phyloP scores from a whole-genome alignment of 2,329 filamentous ascomycete genomes.

The Diaporthe sp. region DNA sequence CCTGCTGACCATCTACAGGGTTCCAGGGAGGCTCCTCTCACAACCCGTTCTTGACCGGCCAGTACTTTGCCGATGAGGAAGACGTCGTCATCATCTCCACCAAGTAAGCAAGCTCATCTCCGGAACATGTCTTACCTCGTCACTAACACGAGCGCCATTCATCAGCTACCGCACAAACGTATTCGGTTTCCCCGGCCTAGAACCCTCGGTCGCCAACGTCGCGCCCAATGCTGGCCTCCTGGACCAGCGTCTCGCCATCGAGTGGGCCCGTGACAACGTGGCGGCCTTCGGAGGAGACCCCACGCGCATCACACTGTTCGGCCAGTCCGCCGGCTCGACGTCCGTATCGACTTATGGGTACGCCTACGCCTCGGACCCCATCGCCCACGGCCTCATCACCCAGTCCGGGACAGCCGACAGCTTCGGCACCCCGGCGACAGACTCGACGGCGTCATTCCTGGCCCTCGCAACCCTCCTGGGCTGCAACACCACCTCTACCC shows the following conservation, averaged over 20 bases:
- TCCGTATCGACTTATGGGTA: slow-evolving; percentile 5
- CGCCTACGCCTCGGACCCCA: slow-evolving; percentile 33
- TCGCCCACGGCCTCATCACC: slow-evolving; percentile 30
- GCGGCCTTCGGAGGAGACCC: slow-evolving; percentile 32
- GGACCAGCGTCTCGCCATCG: slow-evolving; percentile 36
- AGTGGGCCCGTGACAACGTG: slow-evolving; percentile 37
- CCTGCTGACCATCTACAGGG: slow-evolving; percentile 40
- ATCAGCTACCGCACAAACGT: slow-evolving; percentile 31
- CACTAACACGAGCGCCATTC: not conserved
- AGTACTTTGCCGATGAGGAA: slow-evolving; percentile 31
- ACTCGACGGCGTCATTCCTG: slow-evolving; percentile 3
- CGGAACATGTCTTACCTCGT: not conserved
- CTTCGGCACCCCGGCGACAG: not conserved
- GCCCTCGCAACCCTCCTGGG: not conserved
- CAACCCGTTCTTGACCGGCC: slow-evolving; percentile 28
- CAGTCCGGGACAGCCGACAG: slow-evolving; percentile 34
- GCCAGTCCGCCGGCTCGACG: slow-evolving; percentile 29
- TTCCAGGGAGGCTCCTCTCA: slow-evolving; percentile 51
- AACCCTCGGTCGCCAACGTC: slow-evolving; percentile 6
- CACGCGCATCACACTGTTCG: slow-evolving; percentile 24
- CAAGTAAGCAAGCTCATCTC: slow-evolving; percentile 2
- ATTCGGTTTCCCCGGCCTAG: slow-evolving; percentile 31
- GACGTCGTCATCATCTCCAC: slow-evolving; percentile 30
- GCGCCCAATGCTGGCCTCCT: slow-evolving; percentile 28
- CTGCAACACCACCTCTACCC: slow-evolving; percentile 9